Base-by-base conservation (phyloP, 352 stramenopile genomes). In the Phytophthora parvispora region DNA sequence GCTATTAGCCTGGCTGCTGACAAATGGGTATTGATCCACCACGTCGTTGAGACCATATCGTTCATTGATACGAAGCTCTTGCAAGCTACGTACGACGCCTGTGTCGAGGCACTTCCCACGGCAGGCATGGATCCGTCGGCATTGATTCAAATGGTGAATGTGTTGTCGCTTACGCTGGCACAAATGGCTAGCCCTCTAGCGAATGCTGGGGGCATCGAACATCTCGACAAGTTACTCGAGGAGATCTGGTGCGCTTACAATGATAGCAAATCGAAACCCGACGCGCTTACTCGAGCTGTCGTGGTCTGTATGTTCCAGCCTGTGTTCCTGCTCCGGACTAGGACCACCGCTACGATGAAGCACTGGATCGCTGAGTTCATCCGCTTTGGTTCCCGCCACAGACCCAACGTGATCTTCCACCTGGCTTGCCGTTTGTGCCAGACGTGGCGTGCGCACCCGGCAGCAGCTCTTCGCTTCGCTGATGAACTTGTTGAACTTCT, bases 331-430 rank as follows among this genome's bases (percentile, higher is more conserved):
- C 45, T 90, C 8, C 60, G 60, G 3, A 45, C 32, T 13, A 51
- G 60, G 6, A 28, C 81, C 7, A 63, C 76, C 15, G 50, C 63
- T 20, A 64, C 78, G 12, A 78, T 93, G 52, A 92, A 91, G 62
- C 71, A 65, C 29, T 94, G 85, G 86, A 77, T 93, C 28, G 62
- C 66, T 20, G 79, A 75, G 8, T 77, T 92, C 48, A 57, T 86
- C 36, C 40, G 48, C 27, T 93, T 92, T 60, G 89, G 85, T 32
- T 65, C 84, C 24, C 62, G 74, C 6, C 70, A 93, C 40, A 76
- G 89, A 6, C 89, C 89, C 4, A 94, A 94, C 49, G 89, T 94
- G 15, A 69, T 96, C 16, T 96, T 92, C 69, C 89, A 96, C 75
- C 47, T 96, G 27, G 53, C 79, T 29, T 93, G 84, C 36, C 83